phyloP scores from a whole-genome alignment of 257 asterid species.

The Forsythia suspensa region DNA sequence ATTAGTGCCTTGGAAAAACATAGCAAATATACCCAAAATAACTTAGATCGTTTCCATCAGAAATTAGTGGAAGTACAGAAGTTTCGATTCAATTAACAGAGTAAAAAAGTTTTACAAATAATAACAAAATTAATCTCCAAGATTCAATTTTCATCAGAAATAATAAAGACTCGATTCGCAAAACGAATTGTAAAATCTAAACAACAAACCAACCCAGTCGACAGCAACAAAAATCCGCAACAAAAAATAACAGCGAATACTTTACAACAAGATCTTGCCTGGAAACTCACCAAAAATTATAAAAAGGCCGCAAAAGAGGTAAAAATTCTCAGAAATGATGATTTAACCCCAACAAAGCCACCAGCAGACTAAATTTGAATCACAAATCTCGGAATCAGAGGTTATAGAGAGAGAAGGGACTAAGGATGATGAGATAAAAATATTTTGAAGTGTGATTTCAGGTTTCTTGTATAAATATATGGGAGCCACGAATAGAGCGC shows the following conservation, averaged over 20 bases:
- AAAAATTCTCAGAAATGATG: background rate
- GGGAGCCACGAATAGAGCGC: slow-evolving; percentile 32
- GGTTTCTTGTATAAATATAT: slow-evolving; percentile 10
- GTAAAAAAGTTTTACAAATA: background rate
- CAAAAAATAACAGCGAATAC: background rate
- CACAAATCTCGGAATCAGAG: slow-evolving; percentile 26
- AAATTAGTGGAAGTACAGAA: background rate
- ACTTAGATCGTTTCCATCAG: background rate
- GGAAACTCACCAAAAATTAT: slow-evolving; percentile 30
- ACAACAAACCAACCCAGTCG: background rate
- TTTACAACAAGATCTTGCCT: slow-evolving; percentile 16
- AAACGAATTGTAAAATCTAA: background rate
- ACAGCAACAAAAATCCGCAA: background rate
- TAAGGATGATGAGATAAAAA: background rate
- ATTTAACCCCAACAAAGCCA: slow-evolving; percentile 11
- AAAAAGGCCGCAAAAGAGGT: slow-evolving; percentile 8
- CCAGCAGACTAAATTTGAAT: slow-evolving; percentile 13
- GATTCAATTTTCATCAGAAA: background rate
- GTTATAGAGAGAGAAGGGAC: slow-evolving; percentile 24
- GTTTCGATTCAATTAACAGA: background rate
- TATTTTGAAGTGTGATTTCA: background rate
- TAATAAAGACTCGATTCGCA: background rate
- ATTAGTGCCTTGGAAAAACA: background rate
- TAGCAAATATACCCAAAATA: background rate
- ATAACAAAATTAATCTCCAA: background rate